Conservation (phyloP, 495 filamentous ascomycete species). For the Penicillium lagena region DNA sequence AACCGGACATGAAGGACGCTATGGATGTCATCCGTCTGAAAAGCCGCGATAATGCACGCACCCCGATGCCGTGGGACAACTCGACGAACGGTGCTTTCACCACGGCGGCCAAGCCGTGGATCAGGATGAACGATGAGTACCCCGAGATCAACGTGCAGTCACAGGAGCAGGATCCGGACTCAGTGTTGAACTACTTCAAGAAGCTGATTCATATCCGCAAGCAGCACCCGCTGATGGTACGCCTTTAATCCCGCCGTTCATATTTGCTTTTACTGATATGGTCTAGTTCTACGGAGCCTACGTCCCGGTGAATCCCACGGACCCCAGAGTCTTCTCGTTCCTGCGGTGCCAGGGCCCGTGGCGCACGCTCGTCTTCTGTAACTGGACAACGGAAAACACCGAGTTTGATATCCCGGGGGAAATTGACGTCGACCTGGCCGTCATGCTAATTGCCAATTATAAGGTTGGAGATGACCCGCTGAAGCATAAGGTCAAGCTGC, state of each 20-base stretch:
- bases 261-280: background rate
- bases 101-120: constrained; percentile 38
- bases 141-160: constrained; percentile 26
- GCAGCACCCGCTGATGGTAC: constrained; percentile 23
- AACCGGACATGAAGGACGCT: constrained; percentile 4
- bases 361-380: constrained; percentile 6
- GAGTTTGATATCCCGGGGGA: constrained; percentile 5
- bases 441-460: constrained; percentile 6
- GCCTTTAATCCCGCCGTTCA: background rate
- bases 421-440: constrained; percentile 8
- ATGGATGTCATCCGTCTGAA: constrained; percentile 25
- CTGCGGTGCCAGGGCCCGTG: constrained; percentile 11
- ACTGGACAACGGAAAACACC: background rate
- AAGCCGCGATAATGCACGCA: constrained; percentile 38
- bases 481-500: background rate
- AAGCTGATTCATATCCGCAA: constrained; percentile 32
- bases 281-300: constrained; percentile 9
- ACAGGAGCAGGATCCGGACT: constrained; percentile 24
- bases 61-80: constrained; percentile 40
- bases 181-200: constrained; percentile 38
- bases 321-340: constrained; percentile 8
- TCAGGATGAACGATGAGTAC: constrained; percentile 44
- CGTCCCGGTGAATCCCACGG: constrained; percentile 7
- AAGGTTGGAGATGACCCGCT: constrained; percentile 2
- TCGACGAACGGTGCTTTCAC: constrained; percentile 37